These are phyloP conservation scores for Cercospora brassicicola DNA, from an alignment of 2,329 filamentous ascomycete species.

Conservation along the genomic window DNA sequence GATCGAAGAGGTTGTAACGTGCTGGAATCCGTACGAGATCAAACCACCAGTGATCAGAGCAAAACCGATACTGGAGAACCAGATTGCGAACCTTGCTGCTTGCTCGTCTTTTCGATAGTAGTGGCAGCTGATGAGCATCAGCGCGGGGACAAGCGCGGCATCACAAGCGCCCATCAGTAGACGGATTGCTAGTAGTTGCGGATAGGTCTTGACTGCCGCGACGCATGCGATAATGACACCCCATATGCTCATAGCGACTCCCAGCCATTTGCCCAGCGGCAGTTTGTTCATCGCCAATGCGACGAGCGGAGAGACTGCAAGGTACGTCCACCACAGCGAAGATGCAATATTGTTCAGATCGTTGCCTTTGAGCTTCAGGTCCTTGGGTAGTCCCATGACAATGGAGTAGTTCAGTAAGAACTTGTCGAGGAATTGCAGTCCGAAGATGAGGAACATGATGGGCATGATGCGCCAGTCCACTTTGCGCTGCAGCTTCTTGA, in stretches of 20 bases:
- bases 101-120: conserved; percentile 53
- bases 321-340: conserved; percentile 23
- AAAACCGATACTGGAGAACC: conserved; percentile 64
- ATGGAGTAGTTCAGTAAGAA: conserved; percentile 65
- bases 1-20: conserved; percentile 31
- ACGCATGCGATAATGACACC: conserved; percentile 19
- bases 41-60: conserved; percentile 58
- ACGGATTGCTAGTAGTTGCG: conserved; percentile 20
- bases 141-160: conserved; percentile 13
- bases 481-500: conserved; percentile 20
- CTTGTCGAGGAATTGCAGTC: conserved; percentile 43
- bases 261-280: conserved; percentile 39
- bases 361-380: conserved; percentile 24
- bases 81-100: conserved; percentile 61
- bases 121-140: conserved; percentile 26
- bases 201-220: conserved; percentile 29
- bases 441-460: conserved; percentile 20
- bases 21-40: conserved; percentile 58
- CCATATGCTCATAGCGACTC: conserved; percentile 19
- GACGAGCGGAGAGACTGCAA: conserved; percentile 18
- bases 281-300: conserved; percentile 42
- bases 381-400: conserved; percentile 57
- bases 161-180: conserved; percentile 24
- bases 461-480: conserved; percentile 27
- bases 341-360: conserved; percentile 26